A percentile compares a stretch with the other conserved stretches of the same genome.
phyloP scores from a whole-genome alignment of 768 basidiomycete species.

The Termitomyces sp. region DNA sequence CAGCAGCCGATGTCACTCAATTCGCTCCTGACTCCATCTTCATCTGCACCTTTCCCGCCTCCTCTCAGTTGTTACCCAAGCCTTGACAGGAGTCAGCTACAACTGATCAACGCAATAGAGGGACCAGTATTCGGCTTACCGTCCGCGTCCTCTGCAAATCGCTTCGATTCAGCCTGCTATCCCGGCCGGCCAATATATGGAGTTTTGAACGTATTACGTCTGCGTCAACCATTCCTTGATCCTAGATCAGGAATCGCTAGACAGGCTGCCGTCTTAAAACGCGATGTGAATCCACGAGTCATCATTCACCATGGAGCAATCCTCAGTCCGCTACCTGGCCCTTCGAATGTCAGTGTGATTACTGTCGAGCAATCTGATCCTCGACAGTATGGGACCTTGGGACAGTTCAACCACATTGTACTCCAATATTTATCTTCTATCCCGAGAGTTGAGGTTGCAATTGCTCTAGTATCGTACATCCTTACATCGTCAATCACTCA shows the following conservation, averaged over 20 bases:
- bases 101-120: slow-evolving; percentile 47
- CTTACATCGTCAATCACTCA: slow-evolving; percentile 27
- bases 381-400: slow-evolving; percentile 52
- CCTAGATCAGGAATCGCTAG: slow-evolving; percentile 35
- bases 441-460: slow-evolving; percentile 39
- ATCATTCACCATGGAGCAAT: slow-evolving; percentile 50
- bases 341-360: slow-evolving; percentile 23
- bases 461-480: slow-evolving; percentile 47
- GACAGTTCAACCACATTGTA: slow-evolving; percentile 53
- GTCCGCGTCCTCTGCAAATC: slow-evolving; percentile 21
- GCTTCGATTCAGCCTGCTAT: slow-evolving; percentile 51
- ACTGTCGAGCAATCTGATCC: slow-evolving; percentile 38
- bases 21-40: slow-evolving; percentile 37
- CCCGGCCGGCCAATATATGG: slow-evolving; percentile 61
- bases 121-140: slow-evolving; percentile 47
- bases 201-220: slow-evolving; percentile 50
- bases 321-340: slow-evolving; percentile 45
- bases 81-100: slow-evolving; percentile 34
- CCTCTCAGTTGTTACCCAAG: slow-evolving; percentile 62
- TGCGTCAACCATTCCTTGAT: slow-evolving; percentile 57
- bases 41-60: slow-evolving; percentile 48
- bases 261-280: slow-evolving; percentile 48
- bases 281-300: slow-evolving; percentile 42
- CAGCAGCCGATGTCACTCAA: slow-evolving; percentile 26
- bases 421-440: slow-evolving; percentile 55